Percentiles rank a stretch among this genome's conserved stretches.
Conservation (phyloP, 1,284 basidiomycete genomes). For the Puccinia brachypodii region DNA sequence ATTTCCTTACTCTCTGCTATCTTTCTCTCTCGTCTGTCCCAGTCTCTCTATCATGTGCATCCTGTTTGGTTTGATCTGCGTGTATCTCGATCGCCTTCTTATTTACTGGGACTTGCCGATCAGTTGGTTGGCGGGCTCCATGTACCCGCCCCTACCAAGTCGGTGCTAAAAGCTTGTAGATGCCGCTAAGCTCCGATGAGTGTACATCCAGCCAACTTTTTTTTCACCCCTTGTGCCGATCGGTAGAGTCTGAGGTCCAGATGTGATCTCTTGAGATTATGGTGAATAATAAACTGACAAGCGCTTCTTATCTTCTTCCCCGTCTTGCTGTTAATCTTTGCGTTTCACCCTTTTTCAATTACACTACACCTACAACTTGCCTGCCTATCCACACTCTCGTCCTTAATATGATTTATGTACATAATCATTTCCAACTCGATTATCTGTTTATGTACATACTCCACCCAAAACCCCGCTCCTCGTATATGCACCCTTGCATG, state of each 20-base stretch:
- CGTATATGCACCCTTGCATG: not conserved
- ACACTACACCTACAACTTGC: not conserved
- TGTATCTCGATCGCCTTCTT: too few species aligned
- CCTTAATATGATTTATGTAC: not conserved
- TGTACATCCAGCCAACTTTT: not conserved
- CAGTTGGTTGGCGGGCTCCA: not conserved
- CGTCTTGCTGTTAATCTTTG: not conserved
- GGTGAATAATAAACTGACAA: not conserved
- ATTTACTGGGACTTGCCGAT: not conserved
- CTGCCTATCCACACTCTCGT: not conserved
- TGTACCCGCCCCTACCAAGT: too few species aligned
- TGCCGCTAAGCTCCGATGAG: too few species aligned
- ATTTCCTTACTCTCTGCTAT: not conserved
- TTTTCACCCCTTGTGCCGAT: not conserved
- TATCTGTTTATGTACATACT: not conserved
- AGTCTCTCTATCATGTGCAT: not conserved
- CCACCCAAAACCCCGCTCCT: not conserved
- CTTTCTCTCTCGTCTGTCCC: not conserved
- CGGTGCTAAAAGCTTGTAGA: not conserved
- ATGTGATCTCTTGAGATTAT: not conserved
- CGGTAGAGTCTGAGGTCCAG: not conserved
- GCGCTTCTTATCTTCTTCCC: not conserved
- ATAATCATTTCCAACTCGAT: not conserved
- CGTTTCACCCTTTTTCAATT: too few species aligned
- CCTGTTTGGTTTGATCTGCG: not conserved